Percentiles rank a stretch among this genome's conserved stretches.
phyloP scores from a whole-genome alignment of 2,329 filamentous ascomycete genomes.

The Botrytis byssoidea region DNA sequence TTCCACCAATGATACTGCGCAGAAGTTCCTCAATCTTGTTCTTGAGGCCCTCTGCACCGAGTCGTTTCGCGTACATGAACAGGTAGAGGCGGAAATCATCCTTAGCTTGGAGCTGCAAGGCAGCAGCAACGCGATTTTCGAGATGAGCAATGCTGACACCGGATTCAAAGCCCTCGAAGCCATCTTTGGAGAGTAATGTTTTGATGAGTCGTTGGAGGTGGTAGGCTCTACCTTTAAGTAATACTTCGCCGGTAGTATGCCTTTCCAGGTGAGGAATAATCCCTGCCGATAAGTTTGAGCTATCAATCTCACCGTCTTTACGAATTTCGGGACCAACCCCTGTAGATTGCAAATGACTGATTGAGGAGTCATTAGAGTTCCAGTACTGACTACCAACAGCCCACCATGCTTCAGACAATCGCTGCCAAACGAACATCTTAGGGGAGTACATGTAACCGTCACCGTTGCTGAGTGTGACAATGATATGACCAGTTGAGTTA shows the following conservation, averaged over 20 bases:
- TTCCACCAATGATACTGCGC: conserved; percentile 74
- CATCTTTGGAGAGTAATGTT: conserved; percentile 79
- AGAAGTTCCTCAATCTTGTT: conserved; percentile 92
- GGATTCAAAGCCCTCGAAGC: conserved; percentile 88
- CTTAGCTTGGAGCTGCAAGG: conserved; percentile 76
- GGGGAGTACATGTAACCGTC: conserved; percentile 90
- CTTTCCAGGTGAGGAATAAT: conserved; percentile 92
- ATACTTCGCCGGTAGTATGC: conserved; percentile 88
- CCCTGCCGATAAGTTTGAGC: conserved; percentile 73
- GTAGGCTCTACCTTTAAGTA: conserved; percentile 88
- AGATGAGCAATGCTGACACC: conserved; percentile 90
- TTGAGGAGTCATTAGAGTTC: conserved; percentile 93
- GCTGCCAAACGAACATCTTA: conserved; percentile 86
- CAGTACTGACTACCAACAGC: conserved; percentile 97
- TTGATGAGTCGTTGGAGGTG: conserved; percentile 91
- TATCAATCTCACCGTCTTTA: conserved; percentile 48
- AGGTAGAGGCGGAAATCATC: conserved; percentile 94
- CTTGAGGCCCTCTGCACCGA: conserved; percentile 84
- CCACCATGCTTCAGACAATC: conserved; percentile 97
- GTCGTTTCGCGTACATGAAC: conserved; percentile 96
- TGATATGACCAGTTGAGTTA: conserved; percentile 80
- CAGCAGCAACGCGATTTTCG: conserved; percentile 90
- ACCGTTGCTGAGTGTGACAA: conserved; percentile 91
- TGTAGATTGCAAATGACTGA: conserved; percentile 74
- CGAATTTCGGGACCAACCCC: conserved; percentile 58